These are phyloP conservation scores for Nakazawaea pomicola DNA, from an alignment of 805 yeast species.

Conservation along the genomic window DNA sequence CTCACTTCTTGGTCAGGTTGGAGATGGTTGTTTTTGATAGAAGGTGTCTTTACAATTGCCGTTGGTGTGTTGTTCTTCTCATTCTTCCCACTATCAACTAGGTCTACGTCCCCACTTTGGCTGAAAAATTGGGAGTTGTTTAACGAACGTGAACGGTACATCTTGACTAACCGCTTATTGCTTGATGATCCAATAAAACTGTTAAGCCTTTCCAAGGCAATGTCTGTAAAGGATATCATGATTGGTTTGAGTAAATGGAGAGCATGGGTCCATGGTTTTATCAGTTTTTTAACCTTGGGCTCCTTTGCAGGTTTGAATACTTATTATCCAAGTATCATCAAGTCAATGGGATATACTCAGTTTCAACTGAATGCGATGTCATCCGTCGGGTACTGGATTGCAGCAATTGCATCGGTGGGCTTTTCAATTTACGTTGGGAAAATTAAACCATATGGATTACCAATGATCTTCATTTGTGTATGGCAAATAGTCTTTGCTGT, in stretches of 20 bases:
- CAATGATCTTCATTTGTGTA: neutral
- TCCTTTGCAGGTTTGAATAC: conserved; percentile 12
- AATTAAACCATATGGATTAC: conserved; percentile 9
- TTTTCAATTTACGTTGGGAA: conserved; percentile 3
- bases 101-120: conserved; percentile 24
- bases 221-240: conserved; percentile 4
- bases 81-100: conserved; percentile 30
- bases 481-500: conserved; percentile 9
- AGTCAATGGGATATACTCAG: conserved; percentile 13
- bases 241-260: conserved; percentile 10
- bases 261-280: conserved; percentile 8
- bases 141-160: conserved; percentile 49
- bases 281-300: conserved; percentile 9
- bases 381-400: conserved; percentile 15
- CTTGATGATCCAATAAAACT: conserved; percentile 56
- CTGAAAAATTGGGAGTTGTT: conserved; percentile 31
- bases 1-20: conserved; percentile 44
- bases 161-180: conserved; percentile 51
- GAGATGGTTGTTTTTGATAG: conserved; percentile 64
- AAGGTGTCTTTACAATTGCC: conserved; percentile 50
- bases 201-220: conserved; percentile 5
- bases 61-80: conserved; percentile 40
- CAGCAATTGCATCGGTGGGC: neutral
- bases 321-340: conserved; percentile 14
- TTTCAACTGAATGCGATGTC: conserved; percentile 15